A percentile compares a stretch with the other conserved stretches of the same genome.
Conservation (phyloP, 202 grass and related monocot species). For the Hordeum pubiflorum region DNA sequence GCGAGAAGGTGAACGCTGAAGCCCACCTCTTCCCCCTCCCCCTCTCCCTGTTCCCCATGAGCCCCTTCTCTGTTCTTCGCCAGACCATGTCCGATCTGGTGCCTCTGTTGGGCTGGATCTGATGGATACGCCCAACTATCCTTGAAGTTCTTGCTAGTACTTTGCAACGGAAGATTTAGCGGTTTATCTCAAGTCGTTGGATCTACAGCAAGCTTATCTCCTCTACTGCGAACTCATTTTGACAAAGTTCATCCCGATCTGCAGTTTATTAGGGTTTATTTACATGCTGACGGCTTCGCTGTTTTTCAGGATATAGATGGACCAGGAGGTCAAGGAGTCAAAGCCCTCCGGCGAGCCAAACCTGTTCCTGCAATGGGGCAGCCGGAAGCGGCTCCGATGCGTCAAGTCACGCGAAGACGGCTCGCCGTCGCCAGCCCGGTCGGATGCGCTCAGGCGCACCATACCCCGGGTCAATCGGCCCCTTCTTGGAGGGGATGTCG, state of each 20-base stretch:
- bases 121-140: not conserved
- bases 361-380: conserved; percentile 72
- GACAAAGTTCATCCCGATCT: not conserved
- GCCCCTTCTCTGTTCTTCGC: not conserved
- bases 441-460: conserved; percentile 32
- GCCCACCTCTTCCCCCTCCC: not conserved
- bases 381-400: conserved; percentile 63
- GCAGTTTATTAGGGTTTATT: not conserved
- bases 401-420: conserved; percentile 55
- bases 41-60: not conserved
- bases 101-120: not conserved
- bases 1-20: not conserved
- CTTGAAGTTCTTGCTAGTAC: not conserved
- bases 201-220: not conserved
- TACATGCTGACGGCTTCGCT: not conserved
- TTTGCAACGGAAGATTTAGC: not conserved
- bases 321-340: conserved; percentile 43
- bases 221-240: not conserved
- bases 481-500: conserved; percentile 40
- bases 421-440: conserved; percentile 33
- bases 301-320: conserved; percentile 46
- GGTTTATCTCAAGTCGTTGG: not conserved
- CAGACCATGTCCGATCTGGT: not conserved
- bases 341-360: conserved; percentile 42
- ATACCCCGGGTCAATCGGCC: conserved; percentile 38